These are phyloP conservation scores for Phaeosphaeria sp. DNA, from an alignment of 2,329 filamentous ascomycete genomes.

Conservation along the genomic window DNA sequence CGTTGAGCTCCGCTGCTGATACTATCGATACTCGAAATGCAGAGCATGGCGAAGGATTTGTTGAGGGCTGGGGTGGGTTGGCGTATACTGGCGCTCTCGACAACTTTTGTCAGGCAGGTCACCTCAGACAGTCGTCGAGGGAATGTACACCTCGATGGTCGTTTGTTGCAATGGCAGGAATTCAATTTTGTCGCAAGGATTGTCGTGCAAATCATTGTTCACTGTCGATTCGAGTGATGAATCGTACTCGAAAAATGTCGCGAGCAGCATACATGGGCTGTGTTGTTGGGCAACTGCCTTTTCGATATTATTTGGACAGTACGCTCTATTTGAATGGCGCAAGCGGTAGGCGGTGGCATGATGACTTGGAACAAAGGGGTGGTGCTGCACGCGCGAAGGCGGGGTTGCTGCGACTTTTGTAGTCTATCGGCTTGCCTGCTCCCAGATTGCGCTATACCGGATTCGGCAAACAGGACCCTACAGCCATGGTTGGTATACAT, in stretches of 20 bases:
- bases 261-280: neutral
- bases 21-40: neutral
- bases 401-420: slow-evolving; percentile 31
- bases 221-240: neutral
- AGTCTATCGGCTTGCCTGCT: slow-evolving; percentile 16
- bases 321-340: neutral
- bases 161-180: slow-evolving; percentile 8
- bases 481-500: slow-evolving; percentile 16
- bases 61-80: neutral
- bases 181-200: neutral
- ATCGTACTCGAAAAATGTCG: neutral
- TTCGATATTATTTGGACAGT: neutral
- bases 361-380: neutral
- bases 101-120: neutral
- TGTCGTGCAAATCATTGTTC: neutral
- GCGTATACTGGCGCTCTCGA: slow-evolving; percentile 16
- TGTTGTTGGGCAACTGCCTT: neutral
- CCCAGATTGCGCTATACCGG: slow-evolving; percentile 22
- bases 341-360: neutral
- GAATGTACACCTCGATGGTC: neutral
- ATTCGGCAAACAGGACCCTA: slow-evolving; percentile 37
- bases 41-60: neutral
- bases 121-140: slow-evolving; percentile 6
- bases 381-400: slow-evolving; percentile 25
- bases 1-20: neutral